Evolutionary conservation across 192 early-diverging fungal species (phyloP).

Genomic region (Coemansia sp.): DNA sequence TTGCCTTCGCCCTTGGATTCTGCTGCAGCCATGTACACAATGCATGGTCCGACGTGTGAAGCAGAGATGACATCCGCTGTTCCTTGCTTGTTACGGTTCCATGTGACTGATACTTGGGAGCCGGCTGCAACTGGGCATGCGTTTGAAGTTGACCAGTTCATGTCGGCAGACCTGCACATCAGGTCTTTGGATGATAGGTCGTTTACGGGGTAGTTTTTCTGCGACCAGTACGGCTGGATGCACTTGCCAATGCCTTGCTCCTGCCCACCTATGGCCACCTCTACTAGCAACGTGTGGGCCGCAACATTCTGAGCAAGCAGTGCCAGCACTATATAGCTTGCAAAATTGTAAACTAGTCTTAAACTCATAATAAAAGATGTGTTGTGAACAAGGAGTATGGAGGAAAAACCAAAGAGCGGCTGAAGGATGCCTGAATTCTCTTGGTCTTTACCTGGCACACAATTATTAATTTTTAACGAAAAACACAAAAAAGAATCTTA

Average conservation of each 20-base stretch:
- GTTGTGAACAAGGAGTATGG: not conserved
- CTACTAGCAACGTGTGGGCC: not conserved
- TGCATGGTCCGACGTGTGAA: slow-evolving; percentile 25
- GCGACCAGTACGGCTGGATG: slow-evolving; percentile 8
- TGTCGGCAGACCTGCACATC: slow-evolving; percentile 4
- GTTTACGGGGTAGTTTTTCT: slow-evolving; percentile 2
- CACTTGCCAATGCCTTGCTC: not conserved
- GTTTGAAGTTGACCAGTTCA: not conserved
- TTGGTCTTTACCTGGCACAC: no score
- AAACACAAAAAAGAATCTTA: no score
- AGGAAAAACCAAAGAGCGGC: not conserved
- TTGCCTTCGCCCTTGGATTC: slow-evolving; percentile 17
- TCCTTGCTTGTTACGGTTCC: not conserved
- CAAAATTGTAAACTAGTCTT: not conserved
- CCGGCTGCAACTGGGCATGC: slow-evolving; percentile 10
- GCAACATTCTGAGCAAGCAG: not conserved
- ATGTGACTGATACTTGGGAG: slow-evolving; percentile 4
- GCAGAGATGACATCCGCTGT: slow-evolving; percentile 5
- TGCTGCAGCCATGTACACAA: slow-evolving; percentile 32
- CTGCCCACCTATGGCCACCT: not conserved
- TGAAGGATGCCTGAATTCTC: no score
- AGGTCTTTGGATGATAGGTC: not conserved
- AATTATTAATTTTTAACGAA: no score
- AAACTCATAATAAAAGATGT: not conserved
- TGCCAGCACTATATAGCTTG: slow-evolving; percentile 4